Evolutionary conservation across 257 asterid genomes (phyloP).

Genomic region (Capsicum rhomboideum): DNA sequence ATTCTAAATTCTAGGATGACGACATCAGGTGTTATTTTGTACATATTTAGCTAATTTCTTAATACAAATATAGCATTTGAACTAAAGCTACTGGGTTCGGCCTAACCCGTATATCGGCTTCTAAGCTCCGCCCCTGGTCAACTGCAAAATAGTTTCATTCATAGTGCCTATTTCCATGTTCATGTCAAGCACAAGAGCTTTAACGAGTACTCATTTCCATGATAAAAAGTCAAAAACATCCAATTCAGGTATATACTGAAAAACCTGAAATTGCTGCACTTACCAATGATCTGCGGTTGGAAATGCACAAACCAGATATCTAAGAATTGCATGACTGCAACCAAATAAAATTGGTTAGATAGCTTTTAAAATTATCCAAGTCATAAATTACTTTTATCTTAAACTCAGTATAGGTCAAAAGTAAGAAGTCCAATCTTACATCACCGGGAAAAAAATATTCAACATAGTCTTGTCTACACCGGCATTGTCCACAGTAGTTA

Average conservation of each 20-base stretch:
- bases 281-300: slow-evolving; percentile 98
- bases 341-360: slow-evolving; percentile 3
- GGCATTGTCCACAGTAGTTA: not conserved
- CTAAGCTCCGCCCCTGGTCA: not conserved
- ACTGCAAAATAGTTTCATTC: not conserved
- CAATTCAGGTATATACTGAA: not conserved
- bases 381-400: not conserved
- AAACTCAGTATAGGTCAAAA: not conserved
- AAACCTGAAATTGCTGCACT: slow-evolving; percentile 16
- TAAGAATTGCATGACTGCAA: slow-evolving; percentile 89
- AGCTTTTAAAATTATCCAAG: not conserved
- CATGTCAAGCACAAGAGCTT: not conserved
- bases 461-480: not conserved
- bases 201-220: not conserved
- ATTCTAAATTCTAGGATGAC: not conserved
- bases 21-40: not conserved
- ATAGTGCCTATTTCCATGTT: not conserved
- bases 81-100: not conserved
- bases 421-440: not conserved
- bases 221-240: not conserved
- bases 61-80: not conserved
- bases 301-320: slow-evolving; percentile 55
- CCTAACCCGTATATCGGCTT: not conserved
- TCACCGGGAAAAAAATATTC: not conserved
- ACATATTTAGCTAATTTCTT: not conserved